A percentile compares a stretch with the other conserved stretches of the same genome.
These are phyloP conservation scores for Trametopsis cervina DNA, from an alignment of 768 basidiomycete genomes.

Conservation along the genomic window DNA sequence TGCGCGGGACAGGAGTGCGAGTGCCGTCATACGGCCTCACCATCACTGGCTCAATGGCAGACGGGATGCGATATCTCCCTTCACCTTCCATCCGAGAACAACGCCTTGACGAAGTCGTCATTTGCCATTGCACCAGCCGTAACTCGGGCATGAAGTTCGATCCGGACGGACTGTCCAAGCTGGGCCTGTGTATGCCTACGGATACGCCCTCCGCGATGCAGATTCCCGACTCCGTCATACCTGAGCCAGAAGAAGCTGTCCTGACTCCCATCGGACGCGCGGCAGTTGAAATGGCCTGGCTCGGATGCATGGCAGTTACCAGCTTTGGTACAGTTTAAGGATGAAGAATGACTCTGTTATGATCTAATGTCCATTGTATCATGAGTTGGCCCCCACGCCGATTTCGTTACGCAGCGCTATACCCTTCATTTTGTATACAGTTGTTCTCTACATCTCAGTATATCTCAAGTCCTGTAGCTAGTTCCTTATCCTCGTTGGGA, in stretches of 20 bases:
- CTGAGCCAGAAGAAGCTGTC: conserved; percentile 35
- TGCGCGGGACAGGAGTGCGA: conserved; percentile 67
- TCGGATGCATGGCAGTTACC: conserved; percentile 44
- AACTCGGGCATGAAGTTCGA: conserved; percentile 70
- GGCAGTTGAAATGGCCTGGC: conserved; percentile 48
- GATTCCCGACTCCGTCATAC: conserved; percentile 21
- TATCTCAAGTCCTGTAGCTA: conserved; percentile 11
- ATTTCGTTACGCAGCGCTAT: conserved; percentile 1
- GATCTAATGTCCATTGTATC: neutral
- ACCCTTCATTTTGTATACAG: conserved; percentile 13
- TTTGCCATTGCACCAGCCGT: conserved; percentile 57
- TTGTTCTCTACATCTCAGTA: conserved; percentile 8
- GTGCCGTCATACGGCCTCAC: conserved; percentile 66
- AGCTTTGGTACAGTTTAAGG: conserved; percentile 25
- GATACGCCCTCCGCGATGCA: conserved; percentile 14
- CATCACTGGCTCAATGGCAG: conserved; percentile 52
- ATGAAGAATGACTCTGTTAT: neutral
- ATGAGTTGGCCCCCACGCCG: conserved; percentile 1
- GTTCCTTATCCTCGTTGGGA: conserved; percentile 1
- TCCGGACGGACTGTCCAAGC: conserved; percentile 69
- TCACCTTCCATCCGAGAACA: conserved; percentile 30
- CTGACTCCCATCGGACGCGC: conserved; percentile 43
- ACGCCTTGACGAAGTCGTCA: conserved; percentile 35
- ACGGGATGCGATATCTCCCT: conserved; percentile 27
- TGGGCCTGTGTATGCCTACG: conserved; percentile 50